These are phyloP conservation scores for Sarcomyxa edulis DNA, from an alignment of 768 basidiomycete species.

Conservation along the genomic window DNA sequence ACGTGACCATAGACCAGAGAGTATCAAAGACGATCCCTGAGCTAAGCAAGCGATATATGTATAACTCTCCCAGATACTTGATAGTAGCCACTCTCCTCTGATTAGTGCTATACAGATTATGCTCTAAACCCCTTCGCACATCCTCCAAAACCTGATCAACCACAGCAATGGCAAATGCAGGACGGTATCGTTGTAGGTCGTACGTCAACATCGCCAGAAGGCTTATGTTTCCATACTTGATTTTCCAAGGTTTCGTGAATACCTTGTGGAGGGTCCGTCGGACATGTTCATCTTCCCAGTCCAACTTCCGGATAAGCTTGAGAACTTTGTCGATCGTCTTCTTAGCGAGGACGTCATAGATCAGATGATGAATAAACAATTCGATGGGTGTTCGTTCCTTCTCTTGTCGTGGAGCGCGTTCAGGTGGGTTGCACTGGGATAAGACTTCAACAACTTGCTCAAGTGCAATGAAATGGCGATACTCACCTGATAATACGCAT, in stretches of 20 bases:
- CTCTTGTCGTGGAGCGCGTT: conserved; percentile 79
- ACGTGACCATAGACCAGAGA: conserved; percentile 90
- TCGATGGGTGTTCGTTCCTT: conserved; percentile 85
- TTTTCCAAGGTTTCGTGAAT: conserved; percentile 98
- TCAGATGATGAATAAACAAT: conserved; percentile 92
- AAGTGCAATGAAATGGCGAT: background rate
- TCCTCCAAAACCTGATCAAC: conserved; percentile 96
- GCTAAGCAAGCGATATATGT: conserved; percentile 90
- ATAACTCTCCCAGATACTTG: conserved; percentile 95
- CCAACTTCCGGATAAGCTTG: conserved; percentile 86
- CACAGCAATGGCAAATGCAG: conserved; percentile 80
- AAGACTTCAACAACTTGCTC: background rate
- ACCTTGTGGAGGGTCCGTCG: conserved; percentile 72
- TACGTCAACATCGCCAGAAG: conserved; percentile 93
- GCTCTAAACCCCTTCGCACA: conserved; percentile 84
- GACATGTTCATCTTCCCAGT: conserved; percentile 81
- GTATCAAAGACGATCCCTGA: conserved; percentile 90
- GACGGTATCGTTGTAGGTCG: conserved; percentile 90
- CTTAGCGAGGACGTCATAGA: conserved; percentile 89
- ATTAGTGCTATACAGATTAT: conserved; percentile 92
- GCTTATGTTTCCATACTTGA: conserved; percentile 87
- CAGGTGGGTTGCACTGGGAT: conserved; percentile 95
- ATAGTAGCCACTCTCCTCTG: conserved; percentile 88
- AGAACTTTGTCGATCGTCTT: conserved; percentile 95
- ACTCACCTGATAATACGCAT: conserved; percentile 93